These are phyloP conservation scores for Guadua angustifolia DNA, from an alignment of 176 grass and related monocot species.

Conservation along the genomic window DNA sequence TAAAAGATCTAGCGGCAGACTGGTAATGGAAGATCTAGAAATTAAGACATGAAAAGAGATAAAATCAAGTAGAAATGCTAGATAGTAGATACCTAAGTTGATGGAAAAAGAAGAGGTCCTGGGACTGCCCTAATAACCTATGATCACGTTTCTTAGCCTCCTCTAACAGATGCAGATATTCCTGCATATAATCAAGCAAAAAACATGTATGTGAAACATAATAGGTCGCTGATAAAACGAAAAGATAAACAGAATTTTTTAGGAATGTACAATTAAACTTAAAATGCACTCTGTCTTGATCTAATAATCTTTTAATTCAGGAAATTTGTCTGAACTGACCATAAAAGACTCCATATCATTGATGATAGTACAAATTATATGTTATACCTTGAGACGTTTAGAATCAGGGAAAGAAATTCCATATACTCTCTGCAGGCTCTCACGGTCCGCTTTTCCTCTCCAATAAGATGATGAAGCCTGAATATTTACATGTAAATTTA, in stretches of 20 bases:
- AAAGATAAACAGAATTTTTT: constrained; percentile 14
- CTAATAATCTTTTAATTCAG: background rate
- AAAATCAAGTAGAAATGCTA: constrained; percentile 26
- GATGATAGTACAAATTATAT: constrained; percentile 18
- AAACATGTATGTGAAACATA: background rate
- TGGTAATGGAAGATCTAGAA: constrained; percentile 21
- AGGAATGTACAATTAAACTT: background rate
- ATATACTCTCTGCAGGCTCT: constrained; percentile 97
- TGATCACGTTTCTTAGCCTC: constrained; percentile 99
- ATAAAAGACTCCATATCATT: background rate
- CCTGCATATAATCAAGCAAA: constrained; percentile 55
- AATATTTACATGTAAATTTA: constrained; percentile 44
- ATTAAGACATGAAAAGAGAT: background rate
- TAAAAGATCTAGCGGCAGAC: background rate
- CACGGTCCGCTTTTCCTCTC: constrained; percentile 93
- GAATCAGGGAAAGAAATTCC: constrained; percentile 98
- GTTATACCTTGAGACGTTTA: constrained; percentile 86
- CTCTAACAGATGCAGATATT: constrained; percentile 83
- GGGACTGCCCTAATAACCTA: constrained; percentile 77
- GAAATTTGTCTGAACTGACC: constrained; percentile 15
- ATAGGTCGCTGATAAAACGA: constrained; percentile 2
- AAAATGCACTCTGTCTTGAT: constrained; percentile 13
- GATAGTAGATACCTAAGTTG: constrained; percentile 86
- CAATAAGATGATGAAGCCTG: constrained; percentile 98
- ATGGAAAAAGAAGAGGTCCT: constrained; percentile 99